Percentiles rank a stretch among this genome's conserved stretches.
phyloP scores from a whole-genome alignment of 2,329 filamentous ascomycete genomes.

The Onygena corvina region DNA sequence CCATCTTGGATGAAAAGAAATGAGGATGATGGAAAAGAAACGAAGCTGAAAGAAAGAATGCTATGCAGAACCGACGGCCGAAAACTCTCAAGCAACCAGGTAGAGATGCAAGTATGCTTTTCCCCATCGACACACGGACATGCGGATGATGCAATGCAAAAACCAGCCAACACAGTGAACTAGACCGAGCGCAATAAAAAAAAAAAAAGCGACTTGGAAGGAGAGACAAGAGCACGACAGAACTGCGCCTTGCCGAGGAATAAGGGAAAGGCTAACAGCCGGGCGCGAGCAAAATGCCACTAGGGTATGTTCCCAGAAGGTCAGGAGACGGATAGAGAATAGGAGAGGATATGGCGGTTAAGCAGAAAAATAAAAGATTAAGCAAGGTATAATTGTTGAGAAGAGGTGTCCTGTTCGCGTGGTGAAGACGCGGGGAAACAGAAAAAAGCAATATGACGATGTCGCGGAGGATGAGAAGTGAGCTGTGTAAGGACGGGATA shows the following conservation, averaged over 20 bases:
- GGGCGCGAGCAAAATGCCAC: background rate
- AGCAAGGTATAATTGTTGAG: background rate
- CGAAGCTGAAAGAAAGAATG: too few species aligned
- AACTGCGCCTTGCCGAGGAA: background rate
- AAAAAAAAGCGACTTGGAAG: background rate
- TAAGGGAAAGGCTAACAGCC: background rate
- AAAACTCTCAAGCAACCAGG: too few species aligned
- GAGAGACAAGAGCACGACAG: background rate
- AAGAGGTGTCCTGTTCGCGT: background rate
- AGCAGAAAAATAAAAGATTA: background rate
- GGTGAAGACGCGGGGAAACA: background rate
- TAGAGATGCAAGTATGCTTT: too few species aligned
- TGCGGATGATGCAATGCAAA: too few species aligned
- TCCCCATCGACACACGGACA: too few species aligned
- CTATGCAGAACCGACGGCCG: too few species aligned
- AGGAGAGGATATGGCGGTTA: slow-evolving; percentile 3
- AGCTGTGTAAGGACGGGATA: slow-evolving; percentile 6
- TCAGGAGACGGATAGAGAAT: background rate
- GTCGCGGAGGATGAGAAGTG: background rate
- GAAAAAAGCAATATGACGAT: background rate
- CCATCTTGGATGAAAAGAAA: too few species aligned
- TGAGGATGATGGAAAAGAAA: too few species aligned
- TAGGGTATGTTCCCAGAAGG: background rate
- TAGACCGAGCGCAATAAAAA: background rate
- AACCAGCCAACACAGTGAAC: too few species aligned